These are phyloP conservation scores for Spathaspora hagerdaliae DNA, from an alignment of 805 yeast genomes.

Conservation along the genomic window DNA sequence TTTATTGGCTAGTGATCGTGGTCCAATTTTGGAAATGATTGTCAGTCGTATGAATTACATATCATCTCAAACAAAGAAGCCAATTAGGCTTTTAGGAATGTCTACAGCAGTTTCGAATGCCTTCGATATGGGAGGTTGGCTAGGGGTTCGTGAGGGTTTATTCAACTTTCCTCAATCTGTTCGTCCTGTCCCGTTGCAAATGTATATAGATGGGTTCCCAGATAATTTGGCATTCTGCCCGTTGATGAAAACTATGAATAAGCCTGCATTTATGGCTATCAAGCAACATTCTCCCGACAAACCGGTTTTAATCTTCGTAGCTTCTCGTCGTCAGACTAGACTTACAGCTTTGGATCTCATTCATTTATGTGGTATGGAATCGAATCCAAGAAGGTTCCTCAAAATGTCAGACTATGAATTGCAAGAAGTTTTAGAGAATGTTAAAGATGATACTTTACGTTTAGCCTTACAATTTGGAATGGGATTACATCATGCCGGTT, in stretches of 20 bases:
- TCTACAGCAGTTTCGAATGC: conserved; percentile 87
- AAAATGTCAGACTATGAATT: conserved; percentile 64
- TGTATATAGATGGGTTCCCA: conserved; percentile 85
- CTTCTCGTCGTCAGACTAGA: conserved; percentile 79
- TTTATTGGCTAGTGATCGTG: conserved; percentile 78
- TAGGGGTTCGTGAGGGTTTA: conserved; percentile 67
- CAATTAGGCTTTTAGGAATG: conserved; percentile 68
- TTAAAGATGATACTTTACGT: conserved; percentile 79
- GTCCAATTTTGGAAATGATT: conserved; percentile 83
- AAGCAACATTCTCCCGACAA: conserved; percentile 84
- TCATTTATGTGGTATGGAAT: conserved; percentile 75
- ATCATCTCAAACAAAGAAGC: conserved; percentile 54
- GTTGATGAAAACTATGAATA: conserved; percentile 83
- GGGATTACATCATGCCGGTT: conserved; percentile 80
- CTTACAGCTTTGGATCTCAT: conserved; percentile 76
- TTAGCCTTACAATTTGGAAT: conserved; percentile 75
- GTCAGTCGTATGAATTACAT: conserved; percentile 83
- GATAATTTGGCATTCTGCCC: conserved; percentile 80
- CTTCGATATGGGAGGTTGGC: conserved; percentile 81
- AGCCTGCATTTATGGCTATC: conserved; percentile 88
- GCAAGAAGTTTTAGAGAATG: conserved; percentile 44
- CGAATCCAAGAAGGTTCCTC: conserved; percentile 68
- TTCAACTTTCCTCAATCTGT: conserved; percentile 81
- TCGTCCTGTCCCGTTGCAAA: conserved; percentile 80
- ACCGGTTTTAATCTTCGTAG: conserved; percentile 82